Evolutionary conservation across 495 filamentous ascomycete genomes (phyloP).

Genomic region (Hypoxylon lenormandii): DNA sequence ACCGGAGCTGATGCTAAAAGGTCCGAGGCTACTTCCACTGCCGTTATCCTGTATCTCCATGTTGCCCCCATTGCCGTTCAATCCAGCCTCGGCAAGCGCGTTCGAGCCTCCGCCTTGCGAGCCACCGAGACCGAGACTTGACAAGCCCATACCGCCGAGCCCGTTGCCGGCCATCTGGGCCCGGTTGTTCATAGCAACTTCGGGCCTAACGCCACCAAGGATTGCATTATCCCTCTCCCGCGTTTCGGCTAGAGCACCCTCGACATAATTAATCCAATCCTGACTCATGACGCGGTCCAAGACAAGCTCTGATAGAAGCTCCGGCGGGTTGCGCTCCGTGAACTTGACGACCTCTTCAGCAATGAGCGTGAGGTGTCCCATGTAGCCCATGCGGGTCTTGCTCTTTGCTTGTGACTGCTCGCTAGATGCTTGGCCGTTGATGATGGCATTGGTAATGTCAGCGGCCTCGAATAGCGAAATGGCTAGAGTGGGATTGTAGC

Average conservation of each 20-base stretch:
- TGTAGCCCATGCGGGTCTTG: constrained; percentile 95
- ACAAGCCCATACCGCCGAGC: constrained; percentile 59
- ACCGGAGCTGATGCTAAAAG: constrained; percentile 73
- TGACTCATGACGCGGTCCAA: constrained; percentile 86
- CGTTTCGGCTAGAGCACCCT: constrained; percentile 91
- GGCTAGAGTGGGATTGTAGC: constrained; percentile 91
- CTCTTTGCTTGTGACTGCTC: constrained; percentile 82
- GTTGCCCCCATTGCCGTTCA: constrained; percentile 63
- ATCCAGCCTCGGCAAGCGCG: constrained; percentile 80
- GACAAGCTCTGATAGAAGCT: constrained; percentile 83
- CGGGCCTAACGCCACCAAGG: constrained; percentile 93
- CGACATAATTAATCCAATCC: constrained; percentile 95
- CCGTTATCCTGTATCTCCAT: constrained; percentile 80
- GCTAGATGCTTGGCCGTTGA: constrained; percentile 86
- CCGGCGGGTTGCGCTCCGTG: constrained; percentile 90
- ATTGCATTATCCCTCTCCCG: constrained; percentile 97
- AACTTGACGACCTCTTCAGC: constrained; percentile 99
- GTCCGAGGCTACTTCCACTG: constrained; percentile 71
- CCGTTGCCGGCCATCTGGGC: constrained; percentile 57
- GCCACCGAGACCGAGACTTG: constrained; percentile 59
- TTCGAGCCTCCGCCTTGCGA: constrained; percentile 72
- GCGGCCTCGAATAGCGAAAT: constrained; percentile 92
- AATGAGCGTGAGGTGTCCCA: constrained; percentile 97
- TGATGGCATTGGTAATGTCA: constrained; percentile 88
- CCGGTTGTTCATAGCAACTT: constrained; percentile 73